Base-by-base conservation (phyloP, 2,329 filamentous ascomycete genomes). In the Diaporthe batatas region DNA sequence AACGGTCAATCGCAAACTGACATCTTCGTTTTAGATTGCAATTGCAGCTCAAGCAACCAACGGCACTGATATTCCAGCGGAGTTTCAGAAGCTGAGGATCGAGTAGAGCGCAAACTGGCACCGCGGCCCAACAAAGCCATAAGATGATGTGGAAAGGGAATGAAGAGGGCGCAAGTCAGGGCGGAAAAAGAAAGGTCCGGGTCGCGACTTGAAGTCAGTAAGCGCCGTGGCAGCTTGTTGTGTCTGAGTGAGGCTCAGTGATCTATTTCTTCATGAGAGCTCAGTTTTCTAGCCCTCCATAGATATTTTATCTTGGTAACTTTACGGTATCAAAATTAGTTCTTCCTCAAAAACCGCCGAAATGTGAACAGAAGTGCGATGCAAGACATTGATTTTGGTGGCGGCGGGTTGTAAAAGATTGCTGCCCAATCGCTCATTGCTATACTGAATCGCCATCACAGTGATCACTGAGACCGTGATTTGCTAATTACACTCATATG, bases 71-170 rank as follows among this genome's bases (percentile, higher is more conserved):
- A 47, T 64, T 11, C 58, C 58, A 4, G 39, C 10, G 25, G 39
- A 47, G 58, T 64, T n/a, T 18, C 58, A 64, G 58, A 47, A 11
- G 8, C 32, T 64, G 25, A 64, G 39, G 39, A n/a, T 64, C 58
- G 39, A 64, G 23, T 64, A 64, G 58, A n/a, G 18, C 42, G 16
- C 14, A 21, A 2, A 16, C 16, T 44, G 36, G 2, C 36, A 39
- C 36, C 36, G 11, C 11, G 12, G 36, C 36, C 36, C 36, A 14
- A 39, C 36, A 12, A 14, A 39, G 36, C 16, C 14, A 18, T 44
- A 3, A 18, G 16, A 6, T 18, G 42, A 44, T 44, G 42, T 6
- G 14, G 16, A 16, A 7, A 7, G 42, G 14, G 16, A 18, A 44
- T 6, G 4, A 2, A 44, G 42, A 44, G 4, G 2, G 42, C 16